These are phyloP conservation scores for Yamadazyma spencermartinsiae DNA, from an alignment of 1,139 yeast genomes.

Conservation along the genomic window DNA sequence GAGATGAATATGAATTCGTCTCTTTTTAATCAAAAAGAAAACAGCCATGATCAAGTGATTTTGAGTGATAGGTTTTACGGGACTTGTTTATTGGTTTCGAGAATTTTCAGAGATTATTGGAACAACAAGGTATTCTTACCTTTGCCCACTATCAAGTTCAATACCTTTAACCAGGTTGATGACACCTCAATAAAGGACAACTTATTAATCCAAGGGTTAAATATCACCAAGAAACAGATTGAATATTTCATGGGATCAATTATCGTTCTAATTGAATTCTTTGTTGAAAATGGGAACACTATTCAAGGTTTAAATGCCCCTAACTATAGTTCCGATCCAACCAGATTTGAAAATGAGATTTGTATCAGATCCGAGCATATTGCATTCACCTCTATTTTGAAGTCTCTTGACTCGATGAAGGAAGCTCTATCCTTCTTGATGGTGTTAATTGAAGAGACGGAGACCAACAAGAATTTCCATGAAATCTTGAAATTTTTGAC, in stretches of 20 bases:
- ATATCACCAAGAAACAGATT: conserved; percentile 53
- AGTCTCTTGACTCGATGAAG: conserved; percentile 74
- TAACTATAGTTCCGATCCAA: conserved; percentile 48
- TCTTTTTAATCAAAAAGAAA: conserved; percentile 14
- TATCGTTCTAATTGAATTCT: conserved; percentile 59
- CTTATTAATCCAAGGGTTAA: conserved; percentile 44
- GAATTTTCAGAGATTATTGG: conserved; percentile 83
- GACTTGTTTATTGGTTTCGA: conserved; percentile 73
- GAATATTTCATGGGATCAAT: conserved; percentile 71
- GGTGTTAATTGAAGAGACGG: conserved; percentile 77
- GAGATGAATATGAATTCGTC: conserved; percentile 17
- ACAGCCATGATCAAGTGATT: conserved; percentile 63
- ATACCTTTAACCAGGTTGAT: conserved; percentile 37
- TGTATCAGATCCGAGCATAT: conserved; percentile 91
- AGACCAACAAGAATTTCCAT: conserved; percentile 45
- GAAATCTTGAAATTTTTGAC: conserved; percentile 74
- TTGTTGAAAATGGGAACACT: conserved; percentile 55
- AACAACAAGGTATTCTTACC: conserved; percentile 60
- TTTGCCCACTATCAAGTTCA: conserved; percentile 45
- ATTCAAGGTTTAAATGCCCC: conserved; percentile 65
- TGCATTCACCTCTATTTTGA: conserved; percentile 77
- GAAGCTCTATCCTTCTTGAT: conserved; percentile 88
- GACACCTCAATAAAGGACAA: conserved; percentile 47
- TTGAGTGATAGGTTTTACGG: conserved; percentile 93
- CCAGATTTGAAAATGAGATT: conserved; percentile 55